Evolutionary conservation across 1,284 basidiomycete genomes (phyloP).

Genomic region (Ganoderma lucidum): DNA sequence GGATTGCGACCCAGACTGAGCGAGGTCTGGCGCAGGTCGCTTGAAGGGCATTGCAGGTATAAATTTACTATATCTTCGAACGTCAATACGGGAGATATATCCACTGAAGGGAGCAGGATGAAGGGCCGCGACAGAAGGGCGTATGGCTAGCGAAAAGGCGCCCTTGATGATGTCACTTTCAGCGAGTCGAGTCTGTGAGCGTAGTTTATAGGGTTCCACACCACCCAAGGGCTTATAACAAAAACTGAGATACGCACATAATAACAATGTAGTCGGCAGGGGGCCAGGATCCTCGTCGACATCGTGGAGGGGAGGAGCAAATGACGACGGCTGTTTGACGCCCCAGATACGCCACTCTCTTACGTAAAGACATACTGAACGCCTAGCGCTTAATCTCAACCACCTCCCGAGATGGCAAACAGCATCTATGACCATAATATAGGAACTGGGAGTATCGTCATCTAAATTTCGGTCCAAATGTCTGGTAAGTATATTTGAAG

Average conservation of each 20-base stretch:
- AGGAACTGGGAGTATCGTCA: too few relatives aligned
- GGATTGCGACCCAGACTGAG: slow-evolving; percentile 28
- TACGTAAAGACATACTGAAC: neutral
- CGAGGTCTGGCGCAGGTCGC: slow-evolving; percentile 31
- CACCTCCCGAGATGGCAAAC: neutral
- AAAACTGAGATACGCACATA: neutral
- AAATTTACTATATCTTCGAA: neutral
- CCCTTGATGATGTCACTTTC: neutral
- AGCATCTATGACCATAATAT: too few relatives aligned
- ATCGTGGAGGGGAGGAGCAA: slow-evolving; percentile 13
- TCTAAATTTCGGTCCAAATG: too few relatives aligned
- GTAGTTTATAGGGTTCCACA: neutral
- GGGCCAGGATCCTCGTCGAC: slow-evolving; percentile 12
- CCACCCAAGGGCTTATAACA: neutral
- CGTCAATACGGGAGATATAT: neutral
- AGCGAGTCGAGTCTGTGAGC: neutral
- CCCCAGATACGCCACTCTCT: neutral
- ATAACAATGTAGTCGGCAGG: neutral
- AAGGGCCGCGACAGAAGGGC: neutral
- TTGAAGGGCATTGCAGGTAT: slow-evolving; percentile 40
- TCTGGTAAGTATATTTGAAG: too few relatives aligned
- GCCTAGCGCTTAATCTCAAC: neutral
- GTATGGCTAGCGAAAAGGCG: neutral
- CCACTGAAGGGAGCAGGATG: neutral
- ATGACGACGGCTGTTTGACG: slow-evolving; percentile 7